Evolutionary conservation across 2,329 filamentous ascomycete species (phyloP), one percentile per base, ranked within the genome.

Genomic region (Rutstroemia sp.): DNA sequence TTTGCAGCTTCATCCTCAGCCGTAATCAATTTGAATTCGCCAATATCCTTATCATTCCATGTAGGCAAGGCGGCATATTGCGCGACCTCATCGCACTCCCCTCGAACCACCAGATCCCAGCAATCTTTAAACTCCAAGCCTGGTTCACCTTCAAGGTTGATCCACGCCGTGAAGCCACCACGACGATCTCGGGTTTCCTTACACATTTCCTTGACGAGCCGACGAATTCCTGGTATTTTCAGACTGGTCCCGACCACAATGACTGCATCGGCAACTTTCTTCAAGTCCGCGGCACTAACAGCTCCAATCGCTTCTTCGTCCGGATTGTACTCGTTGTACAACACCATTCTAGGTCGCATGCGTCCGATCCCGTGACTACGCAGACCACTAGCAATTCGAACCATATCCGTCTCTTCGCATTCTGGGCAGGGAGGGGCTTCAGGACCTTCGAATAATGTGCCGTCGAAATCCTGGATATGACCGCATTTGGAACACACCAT

Each of bases 401-500:
- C 81, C 57, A 82, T 73, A 68, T 99, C 92, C 57, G 83, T 82
- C 60, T 81, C 82, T 52, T 84, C 80, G 71, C 94, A 99, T 49
- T 80, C 79, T 10, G 76, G 75, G 71, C 94, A 99, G 9, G 87
- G 78, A 25, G 94, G 94, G 4, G 94, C 84, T 61, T 90, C 83
- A 5, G 91, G 88, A 2, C 92, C 90, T 55, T 89, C 80, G 70
- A 99, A 99, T 45, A 95, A 76, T 7, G 84, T 80, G 8, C 85
- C 79, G 61, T 96, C 78, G 66, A 99, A 92, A 52, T 87, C 79
- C 46, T 82, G 81, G 8, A 96, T 78, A 58, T 87, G 78, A 63
- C 84, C 82, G 71, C 94, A 99, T 71, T 97, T 97, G 46, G 90
- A 90, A 73, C 94, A 99, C 16, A 95, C 88, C 92, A 97, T 97